A percentile compares a stretch with the other conserved stretches of the same genome.
These are phyloP conservation scores for Penicillium sp. DNA, from an alignment of 2,329 filamentous ascomycete species.

Conservation along the genomic window DNA sequence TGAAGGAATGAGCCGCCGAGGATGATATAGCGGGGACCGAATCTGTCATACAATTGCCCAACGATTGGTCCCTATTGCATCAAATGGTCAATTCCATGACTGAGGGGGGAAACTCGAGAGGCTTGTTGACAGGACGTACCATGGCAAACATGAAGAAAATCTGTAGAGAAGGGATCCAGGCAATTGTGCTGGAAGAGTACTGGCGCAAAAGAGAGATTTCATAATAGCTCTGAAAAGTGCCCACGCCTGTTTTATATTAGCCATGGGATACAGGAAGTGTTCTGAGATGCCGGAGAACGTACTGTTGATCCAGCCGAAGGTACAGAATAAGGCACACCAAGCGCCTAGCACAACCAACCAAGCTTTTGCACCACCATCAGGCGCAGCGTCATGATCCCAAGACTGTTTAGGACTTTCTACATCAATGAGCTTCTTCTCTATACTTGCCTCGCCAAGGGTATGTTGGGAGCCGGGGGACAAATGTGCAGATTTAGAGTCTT, in stretches of 20 bases:
- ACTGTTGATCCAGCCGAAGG: conserved; percentile 50
- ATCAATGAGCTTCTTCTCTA: neutral
- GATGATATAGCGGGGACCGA: conserved; percentile 58
- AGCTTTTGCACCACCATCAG: conserved; percentile 36
- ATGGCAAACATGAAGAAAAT: conserved; percentile 20
- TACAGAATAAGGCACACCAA: conserved; percentile 46
- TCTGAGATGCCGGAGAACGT: conserved; percentile 12
- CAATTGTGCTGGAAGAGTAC: conserved; percentile 55
- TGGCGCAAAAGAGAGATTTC: conserved; percentile 46
- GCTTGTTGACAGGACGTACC: neutral
- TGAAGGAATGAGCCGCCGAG: conserved; percentile 54
- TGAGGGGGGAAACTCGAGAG: neutral
- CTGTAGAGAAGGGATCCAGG: conserved; percentile 58
- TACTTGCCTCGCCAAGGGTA: neutral
- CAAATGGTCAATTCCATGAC: conserved; percentile 21
- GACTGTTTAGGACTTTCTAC: neutral
- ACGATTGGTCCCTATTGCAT: conserved; percentile 53
- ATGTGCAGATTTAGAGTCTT: neutral
- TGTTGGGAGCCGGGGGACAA: neutral
- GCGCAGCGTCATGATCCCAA: neutral
- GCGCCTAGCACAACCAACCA: conserved; percentile 57
- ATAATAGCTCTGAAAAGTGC: conserved; percentile 61
- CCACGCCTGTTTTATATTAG: conserved; percentile 35
- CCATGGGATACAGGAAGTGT: neutral
- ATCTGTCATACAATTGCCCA: conserved; percentile 62